Percentiles rank a stretch among this genome's conserved stretches.
Evolutionary conservation across 2,329 filamentous ascomycete genomes (phyloP).

Genomic region (Blastomyces silverae): DNA sequence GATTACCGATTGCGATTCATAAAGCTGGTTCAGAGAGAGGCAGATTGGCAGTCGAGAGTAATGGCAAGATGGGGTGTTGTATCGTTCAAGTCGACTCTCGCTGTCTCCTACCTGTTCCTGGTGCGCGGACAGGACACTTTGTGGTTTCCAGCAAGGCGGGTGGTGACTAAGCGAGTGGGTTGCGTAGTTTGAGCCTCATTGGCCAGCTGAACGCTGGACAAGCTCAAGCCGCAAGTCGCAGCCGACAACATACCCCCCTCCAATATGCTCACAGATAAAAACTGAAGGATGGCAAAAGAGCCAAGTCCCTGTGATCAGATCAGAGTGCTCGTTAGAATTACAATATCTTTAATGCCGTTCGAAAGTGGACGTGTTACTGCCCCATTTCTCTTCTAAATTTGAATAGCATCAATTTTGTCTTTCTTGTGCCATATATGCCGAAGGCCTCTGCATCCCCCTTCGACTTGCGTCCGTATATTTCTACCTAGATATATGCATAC

Average conservation of each 20-base stretch:
- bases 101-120: conserved; percentile 20
- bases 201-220: conserved; percentile 21
- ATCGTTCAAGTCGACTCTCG: background rate
- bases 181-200: conserved; percentile 27
- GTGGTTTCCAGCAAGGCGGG: conserved; percentile 21
- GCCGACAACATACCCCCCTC: no score
- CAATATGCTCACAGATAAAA: background rate
- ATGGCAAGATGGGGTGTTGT: background rate
- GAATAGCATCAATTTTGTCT: background rate
- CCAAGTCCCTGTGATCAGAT: background rate
- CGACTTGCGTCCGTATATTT: background rate
- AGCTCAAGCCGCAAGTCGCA: background rate
- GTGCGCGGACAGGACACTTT: conserved; percentile 36
- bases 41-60: conserved; percentile 21
- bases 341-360: background rate
- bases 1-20: conserved; percentile 31
- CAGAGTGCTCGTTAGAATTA: background rate
- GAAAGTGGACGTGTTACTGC: background rate
- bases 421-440: background rate
- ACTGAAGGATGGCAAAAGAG: background rate
- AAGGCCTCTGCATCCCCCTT: background rate
- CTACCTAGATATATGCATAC: background rate
- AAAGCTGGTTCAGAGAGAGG: conserved; percentile 10
- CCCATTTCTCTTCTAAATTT: background rate
- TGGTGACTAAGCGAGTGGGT: conserved; percentile 31